Evolutionary conservation across 768 basidiomycete species (phyloP).

Genomic region (Hypholoma sublateritium): DNA sequence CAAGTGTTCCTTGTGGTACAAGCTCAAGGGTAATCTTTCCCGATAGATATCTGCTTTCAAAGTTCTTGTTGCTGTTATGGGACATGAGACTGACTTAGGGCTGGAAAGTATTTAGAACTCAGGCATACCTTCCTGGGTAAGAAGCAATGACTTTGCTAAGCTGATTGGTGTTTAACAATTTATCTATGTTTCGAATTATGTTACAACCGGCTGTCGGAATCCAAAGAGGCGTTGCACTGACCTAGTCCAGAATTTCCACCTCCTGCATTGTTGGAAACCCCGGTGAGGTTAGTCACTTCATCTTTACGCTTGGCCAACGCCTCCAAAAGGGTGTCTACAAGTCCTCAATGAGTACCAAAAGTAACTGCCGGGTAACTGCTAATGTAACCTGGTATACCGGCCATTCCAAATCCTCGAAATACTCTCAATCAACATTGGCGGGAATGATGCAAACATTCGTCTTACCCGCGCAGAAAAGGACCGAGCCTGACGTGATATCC

Average conservation of each 20-base stretch:
- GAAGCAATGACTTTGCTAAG: constrained; percentile 84
- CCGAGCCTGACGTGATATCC: constrained; percentile 79
- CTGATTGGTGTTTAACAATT: constrained; percentile 71
- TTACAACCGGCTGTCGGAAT: neutral
- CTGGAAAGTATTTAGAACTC: neutral
- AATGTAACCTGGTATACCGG: constrained; percentile 77
- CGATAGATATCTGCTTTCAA: constrained; percentile 77
- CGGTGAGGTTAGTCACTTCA: constrained; percentile 66
- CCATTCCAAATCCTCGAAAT: constrained; percentile 77
- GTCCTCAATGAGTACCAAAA: neutral
- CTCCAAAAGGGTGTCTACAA: constrained; percentile 76
- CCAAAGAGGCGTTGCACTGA: constrained; percentile 23
- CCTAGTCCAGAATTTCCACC: constrained; percentile 70
- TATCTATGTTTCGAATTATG: constrained; percentile 43
- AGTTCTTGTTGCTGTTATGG: constrained; percentile 72
- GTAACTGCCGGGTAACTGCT: neutral
- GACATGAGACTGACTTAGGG: neutral
- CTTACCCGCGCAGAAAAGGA: constrained; percentile 81
- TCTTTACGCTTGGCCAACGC: constrained; percentile 76
- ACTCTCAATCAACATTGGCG: neutral
- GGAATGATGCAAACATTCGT: neutral
- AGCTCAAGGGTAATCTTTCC: constrained; percentile 85
- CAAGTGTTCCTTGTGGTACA: constrained; percentile 89
- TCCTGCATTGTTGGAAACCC: constrained; percentile 89
- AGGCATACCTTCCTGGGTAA: constrained; percentile 78